A percentile compares a stretch with the other conserved stretches of the same genome.
phyloP scores from a whole-genome alignment of 2,329 filamentous ascomycete species.

The Aureobasidium sp. region DNA sequence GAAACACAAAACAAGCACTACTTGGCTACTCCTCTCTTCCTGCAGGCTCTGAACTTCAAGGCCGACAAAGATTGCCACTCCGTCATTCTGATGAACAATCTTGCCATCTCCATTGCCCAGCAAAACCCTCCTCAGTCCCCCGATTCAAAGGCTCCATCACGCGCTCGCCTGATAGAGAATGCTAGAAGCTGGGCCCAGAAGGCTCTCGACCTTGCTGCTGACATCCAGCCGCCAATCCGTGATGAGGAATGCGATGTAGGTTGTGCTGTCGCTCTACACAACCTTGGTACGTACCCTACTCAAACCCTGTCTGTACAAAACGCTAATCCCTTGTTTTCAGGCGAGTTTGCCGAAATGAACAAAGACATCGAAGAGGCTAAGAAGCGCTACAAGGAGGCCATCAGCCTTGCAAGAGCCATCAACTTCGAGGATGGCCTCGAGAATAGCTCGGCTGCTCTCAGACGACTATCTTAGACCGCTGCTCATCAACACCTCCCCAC shows the following conservation, averaged over 20 bases:
- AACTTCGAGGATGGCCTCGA: conserved; percentile 38
- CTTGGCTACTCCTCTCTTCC: conserved; percentile 74
- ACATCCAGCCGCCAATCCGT: conserved; percentile 57
- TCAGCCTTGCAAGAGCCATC: conserved; percentile 45
- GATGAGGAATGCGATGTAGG: conserved; percentile 75
- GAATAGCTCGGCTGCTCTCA: conserved; percentile 33
- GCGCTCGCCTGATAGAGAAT: conserved; percentile 56
- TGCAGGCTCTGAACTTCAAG: conserved; percentile 70
- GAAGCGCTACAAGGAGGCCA: conserved; percentile 60
- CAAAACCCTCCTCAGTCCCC: conserved; percentile 38
- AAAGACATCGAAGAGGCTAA: conserved; percentile 58
- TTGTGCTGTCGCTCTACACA: conserved; percentile 77
- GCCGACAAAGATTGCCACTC: conserved; percentile 62
- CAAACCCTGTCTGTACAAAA: no score
- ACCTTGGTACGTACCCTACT: conserved; percentile 41
- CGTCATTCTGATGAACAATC: conserved; percentile 79
- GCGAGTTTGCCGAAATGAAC: conserved; percentile 70
- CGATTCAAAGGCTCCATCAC: conserved; percentile 21
- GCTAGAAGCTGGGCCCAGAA: conserved; percentile 73
- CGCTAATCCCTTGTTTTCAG: conserved; percentile 26
- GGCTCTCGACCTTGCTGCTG: conserved; percentile 57
- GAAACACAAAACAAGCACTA: conserved; percentile 65
- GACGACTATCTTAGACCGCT: conserved; percentile 21
- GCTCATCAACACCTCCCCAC: neutral
- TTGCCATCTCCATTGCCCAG: conserved; percentile 65